Conservation (phyloP, 371 early-diverging fungal species). For the Smittium culicis region DNA sequence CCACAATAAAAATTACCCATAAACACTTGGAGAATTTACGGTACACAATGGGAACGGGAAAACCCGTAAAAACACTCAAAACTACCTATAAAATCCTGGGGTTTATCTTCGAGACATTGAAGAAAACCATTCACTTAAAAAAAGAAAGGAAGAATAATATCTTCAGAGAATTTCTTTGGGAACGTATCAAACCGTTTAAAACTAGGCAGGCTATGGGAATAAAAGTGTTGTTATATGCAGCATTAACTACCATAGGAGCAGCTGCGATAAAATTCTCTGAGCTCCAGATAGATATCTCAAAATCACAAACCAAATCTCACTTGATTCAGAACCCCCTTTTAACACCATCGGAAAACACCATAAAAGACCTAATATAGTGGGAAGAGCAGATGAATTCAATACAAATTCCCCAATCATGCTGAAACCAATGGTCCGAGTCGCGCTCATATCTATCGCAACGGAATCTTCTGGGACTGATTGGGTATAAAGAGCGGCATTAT, state of each 20-base stretch:
- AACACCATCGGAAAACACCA: background rate
- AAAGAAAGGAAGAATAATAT: background rate
- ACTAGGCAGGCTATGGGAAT: slow-evolving; percentile 10
- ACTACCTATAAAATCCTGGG: slow-evolving; percentile 26
- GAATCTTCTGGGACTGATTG: slow-evolving; percentile 5
- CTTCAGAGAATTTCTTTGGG: background rate
- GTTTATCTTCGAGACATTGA: slow-evolving; percentile 23
- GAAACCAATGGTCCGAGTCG: background rate
- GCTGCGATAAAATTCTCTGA: background rate
- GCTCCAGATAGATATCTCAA: slow-evolving; percentile 5
- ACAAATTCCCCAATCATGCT: background rate
- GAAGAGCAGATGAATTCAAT: background rate
- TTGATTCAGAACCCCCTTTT: background rate
- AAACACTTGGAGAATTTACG: background rate
- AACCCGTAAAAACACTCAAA: slow-evolving; percentile 21
- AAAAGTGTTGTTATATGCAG: slow-evolving; percentile 10
- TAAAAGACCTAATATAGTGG: background rate
- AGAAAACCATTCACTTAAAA: background rate
- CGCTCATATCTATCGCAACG: background rate
- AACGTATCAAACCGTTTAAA: background rate
- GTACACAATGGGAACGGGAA: slow-evolving; percentile 18
- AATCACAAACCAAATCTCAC: background rate
- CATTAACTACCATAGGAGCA: background rate
- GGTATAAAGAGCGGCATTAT: background rate
- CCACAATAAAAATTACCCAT: slow-evolving; percentile 13